Evolutionary conservation across 345 rosid species (phyloP).

Genomic region (Durio zibethinus): DNA sequence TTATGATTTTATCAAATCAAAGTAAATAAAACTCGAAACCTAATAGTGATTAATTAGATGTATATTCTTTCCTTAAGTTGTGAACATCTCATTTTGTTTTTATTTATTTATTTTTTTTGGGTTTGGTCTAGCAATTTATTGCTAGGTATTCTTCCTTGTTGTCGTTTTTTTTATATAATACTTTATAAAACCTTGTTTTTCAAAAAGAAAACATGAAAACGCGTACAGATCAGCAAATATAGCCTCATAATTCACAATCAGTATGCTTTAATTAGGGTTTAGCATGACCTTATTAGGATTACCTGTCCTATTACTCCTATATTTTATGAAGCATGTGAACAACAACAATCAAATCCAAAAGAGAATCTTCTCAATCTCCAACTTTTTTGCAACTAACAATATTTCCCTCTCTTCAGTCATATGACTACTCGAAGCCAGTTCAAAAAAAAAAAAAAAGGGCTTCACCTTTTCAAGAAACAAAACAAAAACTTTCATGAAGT

Average conservation of each 20-base stretch:
- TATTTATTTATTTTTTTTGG: too few relatives aligned
- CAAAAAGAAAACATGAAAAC: too few relatives aligned
- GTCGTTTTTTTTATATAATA: too few relatives aligned
- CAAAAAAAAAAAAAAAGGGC: neutral
- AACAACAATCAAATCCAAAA: conserved; percentile 23
- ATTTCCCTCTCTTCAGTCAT: neutral
- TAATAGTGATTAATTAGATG: too few relatives aligned
- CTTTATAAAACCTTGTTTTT: too few relatives aligned
- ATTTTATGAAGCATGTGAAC: conserved; percentile 14
- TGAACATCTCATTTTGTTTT: too few relatives aligned
- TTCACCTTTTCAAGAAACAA: neutral
- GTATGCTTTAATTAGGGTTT: neutral
- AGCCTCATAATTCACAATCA: neutral
- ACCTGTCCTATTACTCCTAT: neutral
- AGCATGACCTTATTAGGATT: neutral
- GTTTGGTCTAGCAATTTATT: too few relatives aligned
- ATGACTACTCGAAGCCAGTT: neutral
- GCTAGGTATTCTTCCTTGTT: too few relatives aligned
- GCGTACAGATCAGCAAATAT: conserved; percentile 27
- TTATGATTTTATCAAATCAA: too few relatives aligned
- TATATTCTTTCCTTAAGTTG: too few relatives aligned
- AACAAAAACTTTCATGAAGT: too few relatives aligned
- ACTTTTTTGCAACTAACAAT: conserved; percentile 33
- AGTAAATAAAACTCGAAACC: too few relatives aligned
- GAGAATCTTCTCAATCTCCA: conserved; percentile 37